phyloP scores from a whole-genome alignment of 495 filamentous ascomycete species.

The Hyaloscypha variabilis region DNA sequence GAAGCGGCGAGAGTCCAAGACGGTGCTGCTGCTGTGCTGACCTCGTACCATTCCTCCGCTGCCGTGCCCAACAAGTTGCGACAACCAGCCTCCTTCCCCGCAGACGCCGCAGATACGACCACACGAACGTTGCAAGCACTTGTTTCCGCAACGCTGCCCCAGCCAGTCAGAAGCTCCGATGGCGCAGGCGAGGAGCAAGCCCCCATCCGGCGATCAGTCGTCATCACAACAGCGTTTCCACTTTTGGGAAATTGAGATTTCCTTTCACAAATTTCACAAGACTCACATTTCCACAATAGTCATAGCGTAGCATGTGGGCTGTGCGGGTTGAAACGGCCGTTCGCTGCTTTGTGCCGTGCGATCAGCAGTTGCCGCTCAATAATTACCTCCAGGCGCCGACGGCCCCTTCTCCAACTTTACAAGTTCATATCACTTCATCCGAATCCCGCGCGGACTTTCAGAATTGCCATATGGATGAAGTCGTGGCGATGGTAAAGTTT shows the following conservation, averaged over 20 bases:
- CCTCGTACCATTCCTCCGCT: not conserved
- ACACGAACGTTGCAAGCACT: too few relatives aligned
- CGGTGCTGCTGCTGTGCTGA: not conserved
- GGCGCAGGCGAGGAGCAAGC: not conserved
- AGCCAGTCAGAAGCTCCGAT: not conserved
- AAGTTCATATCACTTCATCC: too few relatives aligned
- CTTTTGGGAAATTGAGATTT: conserved; percentile 5
- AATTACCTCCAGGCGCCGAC: too few relatives aligned
- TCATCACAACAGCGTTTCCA: not conserved
- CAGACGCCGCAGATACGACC: too few relatives aligned
- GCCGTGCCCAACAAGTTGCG: not conserved
- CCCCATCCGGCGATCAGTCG: not conserved
- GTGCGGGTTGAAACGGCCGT: not conserved
- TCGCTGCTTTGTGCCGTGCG: not conserved
- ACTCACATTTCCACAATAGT: not conserved
- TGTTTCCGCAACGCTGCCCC: too few relatives aligned
- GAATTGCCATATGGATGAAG: not conserved
- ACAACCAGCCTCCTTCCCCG: too few relatives aligned
- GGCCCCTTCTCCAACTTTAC: too few relatives aligned
- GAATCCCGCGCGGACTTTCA: not conserved
- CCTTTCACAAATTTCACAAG: not conserved
- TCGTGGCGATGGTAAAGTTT: not conserved
- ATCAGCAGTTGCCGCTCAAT: not conserved
- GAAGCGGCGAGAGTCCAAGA: not conserved
- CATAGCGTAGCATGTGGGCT: not conserved